Base-by-base conservation (phyloP, 176 grass and related monocot genomes). In the Leersia perrieri region DNA sequence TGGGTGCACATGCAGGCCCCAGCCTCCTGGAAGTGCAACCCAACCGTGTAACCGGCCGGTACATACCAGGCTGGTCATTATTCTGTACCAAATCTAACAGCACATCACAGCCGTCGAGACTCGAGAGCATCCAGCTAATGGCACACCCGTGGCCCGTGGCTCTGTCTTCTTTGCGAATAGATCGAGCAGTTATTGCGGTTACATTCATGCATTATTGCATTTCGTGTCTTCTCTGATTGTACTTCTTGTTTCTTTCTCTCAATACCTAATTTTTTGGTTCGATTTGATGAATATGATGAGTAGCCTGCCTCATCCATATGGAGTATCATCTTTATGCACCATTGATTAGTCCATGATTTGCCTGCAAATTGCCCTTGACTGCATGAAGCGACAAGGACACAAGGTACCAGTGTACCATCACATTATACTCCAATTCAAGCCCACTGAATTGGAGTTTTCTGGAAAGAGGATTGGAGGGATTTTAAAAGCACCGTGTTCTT, bases 161-260 rank as follows among this genome's bases (percentile, higher is more conserved):
- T 51, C 5, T 53, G 49, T 53, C 49, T 53, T 22, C 22, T 23
- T n/a, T 18, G 15, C 13, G 51, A n/a, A 29, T 10, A 32, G 47
- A 71, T 81, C 11, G 0, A 61, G 10, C 66, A 23, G 79, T 61
- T 71, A 42, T 61, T 61, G 66, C 51, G 1, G 67, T 31, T 81
- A 49, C 16, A 41, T 11, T n/a, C n/a, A 29, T 63, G 63, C 29
- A 79, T 80, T 23, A 80, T 60, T 70, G 78, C 65, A 23, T 20
- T 33, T 9, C 16, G 4, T 22, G 18, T 51, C 5, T 27, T 80
- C 22, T 57, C 9, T n/a, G n/a, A n/a, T n/a, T n/a, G n/a, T n/a
- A n/a, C n/a, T n/a, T n/a, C 3, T 22, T 30, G 49, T 80, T 31
- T 23, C 16, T 32, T 22, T 70, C 33, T 70, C 15, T 15, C 32